Base-by-base conservation (phyloP, 1,284 basidiomycete species). In the Mrakiaceae sp. region DNA sequence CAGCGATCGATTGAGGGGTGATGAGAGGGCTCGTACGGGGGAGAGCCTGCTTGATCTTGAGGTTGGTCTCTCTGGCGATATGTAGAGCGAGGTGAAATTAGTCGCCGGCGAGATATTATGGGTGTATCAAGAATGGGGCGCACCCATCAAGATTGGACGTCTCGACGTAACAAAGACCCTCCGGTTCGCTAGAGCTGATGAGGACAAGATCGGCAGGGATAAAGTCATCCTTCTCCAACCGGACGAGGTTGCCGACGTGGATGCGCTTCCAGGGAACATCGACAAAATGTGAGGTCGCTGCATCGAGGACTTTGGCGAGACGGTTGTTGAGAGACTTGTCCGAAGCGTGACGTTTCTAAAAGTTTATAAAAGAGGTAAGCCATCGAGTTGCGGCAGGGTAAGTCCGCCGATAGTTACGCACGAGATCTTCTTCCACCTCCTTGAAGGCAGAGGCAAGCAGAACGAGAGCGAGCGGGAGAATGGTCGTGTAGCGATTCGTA, bases 1-100 rank as follows among this genome's bases (percentile, higher is more conserved):
- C 76, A 6, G 82, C 81, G 40, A 91, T 87, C 3, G 87, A 81
- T 12, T 84, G 79, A 0, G 95, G 92, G 1, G 88, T 84, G 9
- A 86, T 92, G 53, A 97, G 80, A 10, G 81, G 72, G 0, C 89
- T 79, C 0, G 94, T 97, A 42, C 90, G 84, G 0, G 89, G 81
- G 14, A 88, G 88, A 0, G 90, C 90, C 77, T 98, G 94, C 75
- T 98, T 98, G 78, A 98, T 98, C 80, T 98, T 99, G 70, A 98
- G 81, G 73, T 98, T 98, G 5, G 96, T 99, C 79, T 98, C 95
- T 40, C 91, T 91, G 69, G 1, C n/a, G 47, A 50, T 27, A 27
- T 27, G 27, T 27, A 27, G 27, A 27, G 27, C 27, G 27, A 27
- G 27, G 27, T 27, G 2, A 27, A 27, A 27, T 27, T 27, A 27